phyloP scores from a whole-genome alignment of 805 yeast genomes.

The Kuraishia floccosa region DNA sequence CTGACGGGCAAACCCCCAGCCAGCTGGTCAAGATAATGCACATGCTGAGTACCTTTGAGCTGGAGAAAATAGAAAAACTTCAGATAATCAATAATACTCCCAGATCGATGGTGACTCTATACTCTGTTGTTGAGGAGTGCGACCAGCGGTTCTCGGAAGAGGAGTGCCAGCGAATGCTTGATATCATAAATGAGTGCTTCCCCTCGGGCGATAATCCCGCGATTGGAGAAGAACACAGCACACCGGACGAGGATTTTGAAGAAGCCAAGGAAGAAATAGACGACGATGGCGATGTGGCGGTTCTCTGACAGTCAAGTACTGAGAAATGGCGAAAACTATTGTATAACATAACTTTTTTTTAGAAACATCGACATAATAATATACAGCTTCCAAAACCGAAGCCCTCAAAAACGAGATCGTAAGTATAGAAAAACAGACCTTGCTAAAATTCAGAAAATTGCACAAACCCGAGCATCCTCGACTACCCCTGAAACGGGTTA shows the following conservation, averaged over 20 bases:
- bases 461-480: no score
- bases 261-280: slow-evolving; percentile 7
- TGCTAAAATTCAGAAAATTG: no score
- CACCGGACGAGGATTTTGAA: slow-evolving; percentile 11
- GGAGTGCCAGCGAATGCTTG: slow-evolving; percentile 47
- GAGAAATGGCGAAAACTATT: no score
- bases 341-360: no score
- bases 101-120: slow-evolving; percentile 64
- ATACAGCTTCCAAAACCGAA: no score
- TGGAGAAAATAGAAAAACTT: slow-evolving; percentile 75
- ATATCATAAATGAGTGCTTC: slow-evolving; percentile 39
- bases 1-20: slow-evolving; percentile 13
- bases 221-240: neutral
- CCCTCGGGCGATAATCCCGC: slow-evolving; percentile 24
- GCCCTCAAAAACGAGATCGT: no score
- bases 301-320: no score
- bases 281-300: neutral
- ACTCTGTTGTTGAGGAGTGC: slow-evolving; percentile 82
- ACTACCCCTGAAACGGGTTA: no score
- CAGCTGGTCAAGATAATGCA: slow-evolving; percentile 20
- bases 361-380: no score
- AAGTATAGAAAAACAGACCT: no score
- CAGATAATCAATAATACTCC: slow-evolving; percentile 82
- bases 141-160: slow-evolving; percentile 74
- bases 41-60: slow-evolving; percentile 34